Conservation (phyloP, 768 basidiomycete genomes). For the Boletus fagicola region DNA sequence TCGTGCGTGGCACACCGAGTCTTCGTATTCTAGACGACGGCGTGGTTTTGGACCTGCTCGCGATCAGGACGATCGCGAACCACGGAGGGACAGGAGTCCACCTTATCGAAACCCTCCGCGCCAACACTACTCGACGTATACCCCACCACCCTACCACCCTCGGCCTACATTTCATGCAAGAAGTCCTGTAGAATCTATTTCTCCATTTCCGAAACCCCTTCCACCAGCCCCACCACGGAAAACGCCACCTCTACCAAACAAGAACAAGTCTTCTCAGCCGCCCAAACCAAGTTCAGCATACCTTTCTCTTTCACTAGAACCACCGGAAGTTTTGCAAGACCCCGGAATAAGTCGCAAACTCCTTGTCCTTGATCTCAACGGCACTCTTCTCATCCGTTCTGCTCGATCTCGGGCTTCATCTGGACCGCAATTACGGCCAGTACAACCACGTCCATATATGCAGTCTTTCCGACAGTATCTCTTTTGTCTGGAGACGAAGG, state of each 20-base stretch:
- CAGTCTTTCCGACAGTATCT: conserved; percentile 59
- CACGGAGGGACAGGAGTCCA: conserved; percentile 5
- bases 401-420: conserved; percentile 20
- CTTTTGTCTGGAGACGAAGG: conserved; percentile 54
- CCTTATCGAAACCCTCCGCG: conserved; percentile 2
- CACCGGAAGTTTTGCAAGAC: conserved; percentile 28
- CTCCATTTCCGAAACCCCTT: neutral
- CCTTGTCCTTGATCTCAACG: conserved; percentile 65
- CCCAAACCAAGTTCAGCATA: conserved; percentile 36
- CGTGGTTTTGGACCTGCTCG: conserved; percentile 6
- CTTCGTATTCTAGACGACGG: conserved; percentile 11
- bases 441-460: conserved; percentile 67
- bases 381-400: conserved; percentile 65
- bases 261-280: neutral
- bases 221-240: neutral
- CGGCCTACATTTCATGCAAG: conserved; percentile 10
- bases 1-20: conserved; percentile 9
- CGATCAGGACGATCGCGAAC: conserved; percentile 3
- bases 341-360: conserved; percentile 51
- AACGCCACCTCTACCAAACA: conserved; percentile 1
- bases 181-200: conserved; percentile 3
- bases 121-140: conserved; percentile 11
- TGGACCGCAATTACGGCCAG: conserved; percentile 33
- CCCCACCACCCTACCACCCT: conserved; percentile 6
- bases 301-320: conserved; percentile 31